Conservation (phyloP, 257 asterid genomes). For the Solanum stenotomum region DNA sequence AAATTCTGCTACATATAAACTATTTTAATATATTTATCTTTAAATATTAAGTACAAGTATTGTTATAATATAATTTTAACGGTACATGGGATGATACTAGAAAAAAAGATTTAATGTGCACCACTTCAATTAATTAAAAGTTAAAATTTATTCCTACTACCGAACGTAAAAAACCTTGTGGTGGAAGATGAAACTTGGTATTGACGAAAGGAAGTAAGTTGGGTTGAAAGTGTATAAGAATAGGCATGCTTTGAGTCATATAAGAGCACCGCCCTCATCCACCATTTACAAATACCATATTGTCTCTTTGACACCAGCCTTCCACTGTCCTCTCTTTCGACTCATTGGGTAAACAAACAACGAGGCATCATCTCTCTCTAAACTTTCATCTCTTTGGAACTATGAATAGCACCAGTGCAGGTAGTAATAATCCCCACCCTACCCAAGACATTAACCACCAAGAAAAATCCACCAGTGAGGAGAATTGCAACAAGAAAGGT, state of each 20-base stretch:
- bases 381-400: slow-evolving; percentile 9
- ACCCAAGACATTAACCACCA: not conserved
- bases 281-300: not conserved
- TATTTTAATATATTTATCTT: too few species aligned
- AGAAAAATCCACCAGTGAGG: not conserved
- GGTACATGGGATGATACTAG: not conserved
- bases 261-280: slow-evolving; percentile 2
- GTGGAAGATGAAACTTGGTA: not conserved
- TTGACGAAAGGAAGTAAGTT: not conserved
- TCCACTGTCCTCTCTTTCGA: not conserved
- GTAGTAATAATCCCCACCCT: not conserved
- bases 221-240: not conserved
- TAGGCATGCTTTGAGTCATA: not conserved
- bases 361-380: slow-evolving; percentile 7
- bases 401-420: not conserved
- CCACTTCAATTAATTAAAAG: not conserved
- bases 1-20: too few species aligned
- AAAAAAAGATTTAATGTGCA: not conserved
- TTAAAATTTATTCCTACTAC: not conserved
- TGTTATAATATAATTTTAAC: too few species aligned
- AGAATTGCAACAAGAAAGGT: not conserved
- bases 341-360: not conserved
- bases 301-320: not conserved
- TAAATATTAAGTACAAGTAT: too few species aligned
- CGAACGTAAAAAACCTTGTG: not conserved